Evolutionary conservation across 2,329 filamentous ascomycete genomes (phyloP).

Genomic region (Ceratocystis alfenasii): DNA sequence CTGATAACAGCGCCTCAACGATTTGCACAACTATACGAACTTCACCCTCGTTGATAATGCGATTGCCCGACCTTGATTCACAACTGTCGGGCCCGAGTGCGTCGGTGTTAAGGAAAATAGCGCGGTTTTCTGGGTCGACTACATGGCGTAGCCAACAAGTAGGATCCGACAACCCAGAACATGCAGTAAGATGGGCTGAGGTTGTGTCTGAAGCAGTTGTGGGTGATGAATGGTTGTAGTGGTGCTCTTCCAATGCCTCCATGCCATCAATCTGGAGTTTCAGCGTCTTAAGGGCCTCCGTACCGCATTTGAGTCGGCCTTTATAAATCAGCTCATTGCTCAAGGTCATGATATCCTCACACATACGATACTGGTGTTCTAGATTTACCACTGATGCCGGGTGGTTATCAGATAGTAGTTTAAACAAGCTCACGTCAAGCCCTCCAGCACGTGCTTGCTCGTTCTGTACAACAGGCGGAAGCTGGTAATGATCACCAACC

Average conservation of each 20-base stretch:
- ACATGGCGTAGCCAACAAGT: slow-evolving; percentile 68
- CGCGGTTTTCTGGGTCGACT: slow-evolving; percentile 57
- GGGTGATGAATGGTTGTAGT: slow-evolving; percentile 34
- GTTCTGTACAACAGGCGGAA: slow-evolving; percentile 88
- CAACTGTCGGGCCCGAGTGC: slow-evolving; percentile 49
- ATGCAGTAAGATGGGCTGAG: slow-evolving; percentile 19
- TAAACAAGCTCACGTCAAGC: slow-evolving; percentile 86
- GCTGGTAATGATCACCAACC: slow-evolving; percentile 91
- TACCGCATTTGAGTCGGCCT: slow-evolving; percentile 84
- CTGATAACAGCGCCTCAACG: slow-evolving; percentile 62
- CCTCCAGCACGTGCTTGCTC: slow-evolving; percentile 76
- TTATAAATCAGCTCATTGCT: slow-evolving; percentile 89
- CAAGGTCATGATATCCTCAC: slow-evolving; percentile 87
- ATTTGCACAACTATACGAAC: slow-evolving; percentile 66
- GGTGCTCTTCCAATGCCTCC: slow-evolving; percentile 45
- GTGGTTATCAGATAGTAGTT: slow-evolving; percentile 78
- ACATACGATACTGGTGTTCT: slow-evolving; percentile 97
- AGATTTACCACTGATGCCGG: slow-evolving; percentile 80
- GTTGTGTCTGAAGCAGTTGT: neutral
- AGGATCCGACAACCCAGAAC: slow-evolving; percentile 30
- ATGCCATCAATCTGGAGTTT: slow-evolving; percentile 59
- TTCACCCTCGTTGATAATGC: slow-evolving; percentile 81
- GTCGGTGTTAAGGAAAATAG: slow-evolving; percentile 86
- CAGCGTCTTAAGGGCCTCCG: slow-evolving; percentile 56
- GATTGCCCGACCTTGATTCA: slow-evolving; percentile 68